Base-by-base conservation (phyloP, 345 rosid genomes). In the Hibiscus syriacus region DNA sequence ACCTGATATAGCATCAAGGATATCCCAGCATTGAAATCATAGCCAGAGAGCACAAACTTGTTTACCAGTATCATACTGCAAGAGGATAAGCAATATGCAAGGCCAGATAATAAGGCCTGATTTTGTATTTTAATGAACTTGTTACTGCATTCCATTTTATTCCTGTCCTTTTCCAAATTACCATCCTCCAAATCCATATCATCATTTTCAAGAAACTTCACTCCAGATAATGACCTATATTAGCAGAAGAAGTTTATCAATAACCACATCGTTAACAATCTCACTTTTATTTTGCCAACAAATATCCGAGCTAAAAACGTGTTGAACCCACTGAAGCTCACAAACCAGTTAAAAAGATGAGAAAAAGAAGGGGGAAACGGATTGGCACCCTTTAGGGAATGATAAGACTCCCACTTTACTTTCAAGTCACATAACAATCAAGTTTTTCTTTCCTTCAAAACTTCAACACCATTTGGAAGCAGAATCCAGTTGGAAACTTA, bases 1-100 rank as follows among this genome's bases (percentile, higher is more conserved):
- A 91, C 99, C 96, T 94, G 99, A 80, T 91, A 94, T 50, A 94
- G 68, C 99, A 94, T 94, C 81, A 94, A 81, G 48, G 87, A 87
- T 76, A 94, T 91, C 66, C 96, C 98, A 72, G 99, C 99, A 70
- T 86, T 88, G 72, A 94, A 94, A 75, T 82, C 79, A 83, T 94
- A 94, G 79, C 95, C 82, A 68, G 99, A 94, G 72, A 94, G 98
- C 66, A 94, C 98, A 79, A 80, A 84, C 73, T 94, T 94, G 86
- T 91, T 94, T 43, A 88, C 93, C 59, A 94, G 83, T 70, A 94
- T 94, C 99, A 94, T 94, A 66, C 98, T 85, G 80, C 99, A 94
- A 74, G 99, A 94, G 36, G 98, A 91, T 67, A 89, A 65, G 82
- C 99, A 91, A 69, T 94, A 94, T 43, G 99, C 97, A 70, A 88